phyloP scores from a whole-genome alignment of 2,329 filamentous ascomycete genomes.

The Chaetomium globosum region DNA sequence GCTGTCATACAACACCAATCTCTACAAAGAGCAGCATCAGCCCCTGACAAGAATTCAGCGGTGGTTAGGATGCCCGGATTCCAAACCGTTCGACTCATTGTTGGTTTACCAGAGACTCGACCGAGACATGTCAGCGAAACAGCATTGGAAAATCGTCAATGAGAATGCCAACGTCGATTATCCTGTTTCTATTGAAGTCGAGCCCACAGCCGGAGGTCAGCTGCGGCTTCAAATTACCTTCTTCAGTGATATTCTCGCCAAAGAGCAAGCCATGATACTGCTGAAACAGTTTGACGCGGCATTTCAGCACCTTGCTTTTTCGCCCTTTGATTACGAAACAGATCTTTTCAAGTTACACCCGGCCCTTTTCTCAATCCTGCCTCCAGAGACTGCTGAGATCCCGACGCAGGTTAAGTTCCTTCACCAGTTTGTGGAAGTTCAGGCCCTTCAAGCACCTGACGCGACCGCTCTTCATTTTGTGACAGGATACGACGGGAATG shows the following conservation, averaged over 20 bases:
- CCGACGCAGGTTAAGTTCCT: constrained; percentile 62
- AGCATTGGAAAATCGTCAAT: constrained; percentile 61
- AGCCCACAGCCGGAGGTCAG: constrained; percentile 53
- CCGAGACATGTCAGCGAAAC: constrained; percentile 26
- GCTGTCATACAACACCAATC: constrained; percentile 64
- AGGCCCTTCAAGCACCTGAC: constrained; percentile 58
- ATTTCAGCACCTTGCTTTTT: constrained; percentile 60
- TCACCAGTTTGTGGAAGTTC: constrained; percentile 76
- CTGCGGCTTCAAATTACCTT: constrained; percentile 69
- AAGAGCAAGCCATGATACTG: constrained; percentile 66
- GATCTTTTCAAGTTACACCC: constrained; percentile 43
- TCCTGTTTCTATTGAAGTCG: constrained; percentile 76
- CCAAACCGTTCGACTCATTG: constrained; percentile 78
- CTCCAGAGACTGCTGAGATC: constrained; percentile 61
- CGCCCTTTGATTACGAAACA: constrained; percentile 48
- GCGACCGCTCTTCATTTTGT: constrained; percentile 76
- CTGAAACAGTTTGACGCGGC: constrained; percentile 71
- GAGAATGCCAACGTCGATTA: constrained; percentile 77
- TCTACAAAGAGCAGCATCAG: constrained; percentile 71
- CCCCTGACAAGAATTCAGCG: constrained; percentile 73
- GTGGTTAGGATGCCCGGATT: constrained; percentile 66
- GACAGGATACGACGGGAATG: constrained; percentile 52
- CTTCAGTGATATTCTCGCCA: constrained; percentile 65
- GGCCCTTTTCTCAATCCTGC: constrained; percentile 64
- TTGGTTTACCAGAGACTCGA: constrained; percentile 75